Base-by-base conservation (phyloP, 352 stramenopile species). In the Aphanomyces invadans region DNA sequence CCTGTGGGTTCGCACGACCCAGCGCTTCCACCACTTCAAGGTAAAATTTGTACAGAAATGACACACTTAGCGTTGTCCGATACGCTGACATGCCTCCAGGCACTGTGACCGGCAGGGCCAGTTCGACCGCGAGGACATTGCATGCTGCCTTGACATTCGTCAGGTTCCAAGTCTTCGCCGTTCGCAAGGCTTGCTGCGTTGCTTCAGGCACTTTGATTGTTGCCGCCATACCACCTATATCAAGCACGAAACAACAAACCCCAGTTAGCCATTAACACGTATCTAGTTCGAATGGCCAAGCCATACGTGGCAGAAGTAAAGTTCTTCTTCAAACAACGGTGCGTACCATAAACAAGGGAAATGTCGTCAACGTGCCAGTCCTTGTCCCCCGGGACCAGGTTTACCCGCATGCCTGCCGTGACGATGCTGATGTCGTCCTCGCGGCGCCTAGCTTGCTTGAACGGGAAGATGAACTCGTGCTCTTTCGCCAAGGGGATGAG, bases 391-490 rank as follows among this genome's bases (percentile, higher is more conserved):
- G 49, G 49, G 19, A 26, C 49, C 19, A 57, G 70, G 33, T 77
- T 73, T 3, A 98, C 80, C 10, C 88, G 84, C 72, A 99, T 96
- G 17, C 92, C 92, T 2, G 84, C 82, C 1, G 94, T 98, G 45
- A 98, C 95, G 69, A 99, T 98, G 66, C 82, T 97, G 57, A 99
- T 99, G 73, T 99, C 96, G 76, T 99, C 96, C 74, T 98, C 95
- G 19, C 95, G 78, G 36, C 96, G 80, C 15, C 93, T 80, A 25
- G 95, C 92, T 71, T 99, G 96, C 78, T 98, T 98, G 76, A 98
- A 98, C 36, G 92, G 90, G 1, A 94, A 80, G 66, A 97, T 86
- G 54, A 96, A 98, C 66, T 98, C 93, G 77, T 92, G 95, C 45
- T 86, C 62, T 39, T 75, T 80, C 9, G 79, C 83, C 68, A 89